These are phyloP conservation scores for Ganoderma meredithae DNA, from an alignment of 1,284 basidiomycete genomes.

Conservation along the genomic window DNA sequence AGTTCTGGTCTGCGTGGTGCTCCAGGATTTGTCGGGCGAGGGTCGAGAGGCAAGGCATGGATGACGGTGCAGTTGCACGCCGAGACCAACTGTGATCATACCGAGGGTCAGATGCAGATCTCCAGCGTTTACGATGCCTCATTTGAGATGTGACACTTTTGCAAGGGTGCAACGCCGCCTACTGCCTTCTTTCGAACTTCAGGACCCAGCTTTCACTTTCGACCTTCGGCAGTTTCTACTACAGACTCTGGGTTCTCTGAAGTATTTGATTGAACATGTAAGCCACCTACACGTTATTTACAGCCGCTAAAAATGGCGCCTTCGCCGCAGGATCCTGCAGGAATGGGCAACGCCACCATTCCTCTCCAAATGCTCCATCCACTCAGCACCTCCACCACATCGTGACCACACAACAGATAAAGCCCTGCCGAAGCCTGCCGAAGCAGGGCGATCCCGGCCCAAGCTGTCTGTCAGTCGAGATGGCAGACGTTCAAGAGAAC, in stretches of 20 bases:
- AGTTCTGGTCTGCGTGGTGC: neutral
- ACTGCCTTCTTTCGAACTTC: neutral
- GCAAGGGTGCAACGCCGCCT: neutral
- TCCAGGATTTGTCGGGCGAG: neutral
- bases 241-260: neutral
- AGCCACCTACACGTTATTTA: neutral
- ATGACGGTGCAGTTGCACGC: neutral
- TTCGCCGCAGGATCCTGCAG: neutral
- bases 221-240: neutral
- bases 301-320: neutral
- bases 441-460: neutral
- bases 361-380: neutral
- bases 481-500: neutral
- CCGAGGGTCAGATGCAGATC: constrained; percentile 5
- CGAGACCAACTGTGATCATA: neutral
- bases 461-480: neutral
- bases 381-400: neutral
- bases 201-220: neutral
- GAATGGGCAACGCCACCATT: neutral
- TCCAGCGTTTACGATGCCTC: neutral
- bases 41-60: neutral
- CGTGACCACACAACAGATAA: neutral
- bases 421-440: too few species aligned
- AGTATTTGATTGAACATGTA: neutral
- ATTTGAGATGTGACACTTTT: neutral